These are phyloP conservation scores for Neofusicoccum ribis DNA, from an alignment of 2,329 filamentous ascomycete species.

Conservation along the genomic window DNA sequence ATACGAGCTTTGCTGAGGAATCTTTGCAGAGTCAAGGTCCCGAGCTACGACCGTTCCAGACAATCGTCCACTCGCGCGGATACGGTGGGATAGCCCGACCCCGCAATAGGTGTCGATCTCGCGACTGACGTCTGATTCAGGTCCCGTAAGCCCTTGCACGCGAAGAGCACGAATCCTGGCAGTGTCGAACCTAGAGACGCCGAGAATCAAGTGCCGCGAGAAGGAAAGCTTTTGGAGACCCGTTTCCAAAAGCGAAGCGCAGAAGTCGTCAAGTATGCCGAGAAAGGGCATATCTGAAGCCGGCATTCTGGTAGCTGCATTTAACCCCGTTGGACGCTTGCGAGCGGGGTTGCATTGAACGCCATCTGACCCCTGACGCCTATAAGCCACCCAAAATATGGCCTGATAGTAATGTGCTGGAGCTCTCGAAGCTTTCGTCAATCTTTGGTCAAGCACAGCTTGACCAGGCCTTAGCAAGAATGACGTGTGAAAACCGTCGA, in stretches of 20 bases:
- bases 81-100: neutral
- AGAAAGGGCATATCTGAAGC: neutral
- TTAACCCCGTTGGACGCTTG: neutral
- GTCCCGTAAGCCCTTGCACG: conserved; percentile 7
- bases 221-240: neutral
- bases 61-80: conserved; percentile 1
- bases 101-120: conserved; percentile 6
- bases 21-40: conserved; percentile 1
- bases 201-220: neutral
- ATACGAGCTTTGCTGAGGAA: conserved; percentile 10
- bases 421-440: neutral
- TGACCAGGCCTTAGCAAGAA: neutral
- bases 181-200: neutral
- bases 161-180: neutral
- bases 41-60: conserved; percentile 5
- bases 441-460: neutral
- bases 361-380: neutral
- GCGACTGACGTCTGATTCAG: conserved; percentile 6
- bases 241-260: conserved; percentile 4
- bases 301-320: neutral
- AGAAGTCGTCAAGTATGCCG: neutral
- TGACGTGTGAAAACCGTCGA: neutral
- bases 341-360: neutral
- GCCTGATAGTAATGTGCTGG: neutral
- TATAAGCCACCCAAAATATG: neutral